Evolutionary conservation across 768 basidiomycete genomes (phyloP), one percentile per base, ranked within the genome.

Genomic region (Boletus insuetus): DNA sequence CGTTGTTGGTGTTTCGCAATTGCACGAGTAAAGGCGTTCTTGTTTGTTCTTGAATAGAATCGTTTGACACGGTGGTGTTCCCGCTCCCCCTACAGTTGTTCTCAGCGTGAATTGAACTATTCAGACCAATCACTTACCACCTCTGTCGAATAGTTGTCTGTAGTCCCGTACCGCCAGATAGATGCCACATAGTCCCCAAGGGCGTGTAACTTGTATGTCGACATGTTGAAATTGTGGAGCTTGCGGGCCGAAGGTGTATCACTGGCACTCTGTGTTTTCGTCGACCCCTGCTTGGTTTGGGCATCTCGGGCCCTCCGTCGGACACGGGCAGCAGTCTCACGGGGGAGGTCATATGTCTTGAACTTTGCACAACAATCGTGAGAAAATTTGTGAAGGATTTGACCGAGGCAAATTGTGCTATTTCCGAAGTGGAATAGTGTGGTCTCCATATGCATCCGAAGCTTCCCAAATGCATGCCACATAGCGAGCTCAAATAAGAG

Each of bases 51-150:
- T 0, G 52, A 51, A 42, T 78, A 81, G 29, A 75, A 62, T 0
- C 53, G 58, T 61, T 82, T 81, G 11, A 75, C 63, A 0, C 46
- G 56, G 0, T 64, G 55, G 47, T 81, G 77, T 54, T 77, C 68
- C 0, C 68, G 64, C 53, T 79, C 76, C 3, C 56, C 56, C 56
- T 57, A 37, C 26, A 26, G 26, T 26, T 26, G 8, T 26, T 26
- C 26, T 26, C 8, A 26, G 26, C 8, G 26, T 26, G 11, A n/a
- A 19, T 16, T 38, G 37, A 38, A 16, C 14, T 16, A 29, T 41
- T 31, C 29, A 12, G 20, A 4, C 14, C 3, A 13, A n/a, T 46
- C 19, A 38, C 63, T 7, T 43, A 79, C 76, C 9, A 64, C 42
- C 24, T 75, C 69, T 2, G 74, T 77, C 0, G 72, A 70, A 51